phyloP scores from a whole-genome alignment of 2,329 filamentous ascomycete species.

The Hymenoscyphus fraxineus region DNA sequence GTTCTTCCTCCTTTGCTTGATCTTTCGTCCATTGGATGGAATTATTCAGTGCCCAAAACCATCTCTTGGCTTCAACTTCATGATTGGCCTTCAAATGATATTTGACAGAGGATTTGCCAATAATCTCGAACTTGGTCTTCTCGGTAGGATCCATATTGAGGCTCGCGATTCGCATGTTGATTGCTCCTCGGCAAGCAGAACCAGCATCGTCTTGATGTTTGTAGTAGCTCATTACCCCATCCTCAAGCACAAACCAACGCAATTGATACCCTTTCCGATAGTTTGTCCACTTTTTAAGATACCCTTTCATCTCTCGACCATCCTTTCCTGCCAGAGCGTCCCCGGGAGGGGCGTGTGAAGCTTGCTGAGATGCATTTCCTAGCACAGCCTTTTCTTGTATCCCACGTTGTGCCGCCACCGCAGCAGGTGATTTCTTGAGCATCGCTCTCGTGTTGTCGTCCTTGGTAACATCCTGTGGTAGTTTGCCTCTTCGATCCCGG shows the following conservation, averaged over 20 bases:
- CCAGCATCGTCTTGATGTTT: slow-evolving; percentile 98
- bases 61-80: slow-evolving; percentile 94
- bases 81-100: slow-evolving; percentile 98
- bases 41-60: slow-evolving; percentile 99
- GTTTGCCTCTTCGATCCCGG: slow-evolving; percentile 88
- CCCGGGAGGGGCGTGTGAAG: slow-evolving; percentile 49
- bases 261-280: slow-evolving; percentile 96
- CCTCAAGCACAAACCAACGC: slow-evolving; percentile 95
- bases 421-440: slow-evolving; percentile 89
- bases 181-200: slow-evolving; percentile 92
- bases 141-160: slow-evolving; percentile 96
- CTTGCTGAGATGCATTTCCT: slow-evolving; percentile 60
- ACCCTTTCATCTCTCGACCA: slow-evolving; percentile 94
- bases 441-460: slow-evolving; percentile 86
- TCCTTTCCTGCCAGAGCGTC: slow-evolving; percentile 74
- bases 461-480: slow-evolving; percentile 94
- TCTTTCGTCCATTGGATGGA: slow-evolving; percentile 98
- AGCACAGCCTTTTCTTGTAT: slow-evolving; percentile 97
- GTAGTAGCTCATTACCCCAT: slow-evolving; percentile 97
- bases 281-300: slow-evolving; percentile 99
- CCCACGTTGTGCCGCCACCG: slow-evolving; percentile 86
- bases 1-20: slow-evolving; percentile 87
- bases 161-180: slow-evolving; percentile 96
- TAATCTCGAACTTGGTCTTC: slow-evolving; percentile 96
- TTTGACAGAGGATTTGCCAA: slow-evolving; percentile 96